Evolutionary conservation across 805 yeast species (phyloP).

Genomic region (Ogataea pignaliae): DNA sequence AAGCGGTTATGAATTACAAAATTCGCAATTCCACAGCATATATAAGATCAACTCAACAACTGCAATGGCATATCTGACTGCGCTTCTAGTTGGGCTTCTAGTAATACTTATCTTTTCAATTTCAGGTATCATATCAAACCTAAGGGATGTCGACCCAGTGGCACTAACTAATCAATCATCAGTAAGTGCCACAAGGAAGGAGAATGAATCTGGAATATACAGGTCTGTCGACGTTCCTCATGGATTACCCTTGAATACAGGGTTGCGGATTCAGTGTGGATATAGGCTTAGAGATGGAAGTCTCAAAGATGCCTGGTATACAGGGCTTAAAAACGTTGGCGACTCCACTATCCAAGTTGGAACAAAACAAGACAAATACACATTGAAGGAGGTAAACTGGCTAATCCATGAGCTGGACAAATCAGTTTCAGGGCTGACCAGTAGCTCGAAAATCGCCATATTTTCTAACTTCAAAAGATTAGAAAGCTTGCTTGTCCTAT

Average conservation of each 20-base stretch:
- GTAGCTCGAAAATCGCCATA: slow-evolving; percentile 19
- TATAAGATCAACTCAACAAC: background rate
- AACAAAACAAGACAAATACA: slow-evolving; percentile 18
- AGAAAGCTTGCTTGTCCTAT: slow-evolving; percentile 19
- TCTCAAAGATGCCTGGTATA: slow-evolving; percentile 68
- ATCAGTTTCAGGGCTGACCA: slow-evolving; percentile 25
- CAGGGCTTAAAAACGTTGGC: slow-evolving; percentile 28
- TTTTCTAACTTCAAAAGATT: slow-evolving; percentile 16
- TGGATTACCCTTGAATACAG: slow-evolving; percentile 64
- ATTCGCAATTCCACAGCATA: background rate
- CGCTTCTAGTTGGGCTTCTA: slow-evolving; percentile 7
- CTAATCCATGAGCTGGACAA: slow-evolving; percentile 25
- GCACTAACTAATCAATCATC: slow-evolving; percentile 63
- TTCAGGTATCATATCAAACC: slow-evolving; percentile 26
- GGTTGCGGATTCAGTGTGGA: slow-evolving; percentile 59
- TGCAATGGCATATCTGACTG: slow-evolving; percentile 3
- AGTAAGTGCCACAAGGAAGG: slow-evolving; percentile 57
- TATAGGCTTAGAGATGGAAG: slow-evolving; percentile 72
- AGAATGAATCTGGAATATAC: slow-evolving; percentile 70
- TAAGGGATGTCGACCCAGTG: slow-evolving; percentile 53
- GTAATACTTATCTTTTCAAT: slow-evolving; percentile 16
- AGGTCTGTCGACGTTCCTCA: slow-evolving; percentile 72
- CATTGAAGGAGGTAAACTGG: slow-evolving; percentile 29
- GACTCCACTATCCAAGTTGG: slow-evolving; percentile 24
- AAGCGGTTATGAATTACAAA: too few species aligned